These are phyloP conservation scores for Lophiostoma macrostomum DNA, from an alignment of 495 filamentous ascomycete genomes.

Conservation along the genomic window DNA sequence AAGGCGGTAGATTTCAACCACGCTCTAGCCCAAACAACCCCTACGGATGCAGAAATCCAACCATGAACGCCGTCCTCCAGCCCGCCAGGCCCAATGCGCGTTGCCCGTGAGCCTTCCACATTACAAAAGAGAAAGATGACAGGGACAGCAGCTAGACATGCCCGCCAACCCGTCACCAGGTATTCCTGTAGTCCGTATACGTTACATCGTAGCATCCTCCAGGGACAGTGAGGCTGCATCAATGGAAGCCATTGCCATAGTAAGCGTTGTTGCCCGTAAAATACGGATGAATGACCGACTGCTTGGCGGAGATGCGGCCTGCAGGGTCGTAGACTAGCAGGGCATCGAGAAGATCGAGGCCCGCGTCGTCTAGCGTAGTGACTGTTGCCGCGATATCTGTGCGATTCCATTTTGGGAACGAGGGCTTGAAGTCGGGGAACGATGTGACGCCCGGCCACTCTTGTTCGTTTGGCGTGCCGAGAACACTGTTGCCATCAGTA, in stretches of 20 bases:
- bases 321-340: slow-evolving; percentile 94
- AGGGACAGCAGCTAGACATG: too few relatives aligned
- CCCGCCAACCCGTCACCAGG: too few relatives aligned
- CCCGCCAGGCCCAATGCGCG: too few relatives aligned
- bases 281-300: slow-evolving; percentile 88
- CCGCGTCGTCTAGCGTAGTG: slow-evolving; percentile 65
- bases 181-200: slow-evolving; percentile 1
- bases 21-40: too few relatives aligned
- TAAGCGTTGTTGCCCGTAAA: slow-evolving; percentile 55
- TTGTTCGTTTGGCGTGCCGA: slow-evolving; percentile 86
- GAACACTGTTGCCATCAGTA: slow-evolving; percentile 64
- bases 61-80: too few relatives aligned
- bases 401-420: slow-evolving; percentile 93
- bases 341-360: slow-evolving; percentile 80
- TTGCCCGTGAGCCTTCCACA: too few relatives aligned
- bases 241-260: slow-evolving; percentile 24
- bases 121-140: too few relatives aligned
- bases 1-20: too few relatives aligned
- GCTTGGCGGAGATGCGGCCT: slow-evolving; percentile 90
- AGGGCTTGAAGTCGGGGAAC: slow-evolving; percentile 95
- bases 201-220: slow-evolving; percentile 17
- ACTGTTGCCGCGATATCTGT: slow-evolving; percentile 59
- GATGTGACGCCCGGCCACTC: slow-evolving; percentile 95
- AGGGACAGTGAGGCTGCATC: slow-evolving; percentile 1
- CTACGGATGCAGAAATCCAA: too few relatives aligned